These are phyloP conservation scores for Peribolospora baueri DNA, from an alignment of 768 basidiomycete genomes.

Conservation along the genomic window DNA sequence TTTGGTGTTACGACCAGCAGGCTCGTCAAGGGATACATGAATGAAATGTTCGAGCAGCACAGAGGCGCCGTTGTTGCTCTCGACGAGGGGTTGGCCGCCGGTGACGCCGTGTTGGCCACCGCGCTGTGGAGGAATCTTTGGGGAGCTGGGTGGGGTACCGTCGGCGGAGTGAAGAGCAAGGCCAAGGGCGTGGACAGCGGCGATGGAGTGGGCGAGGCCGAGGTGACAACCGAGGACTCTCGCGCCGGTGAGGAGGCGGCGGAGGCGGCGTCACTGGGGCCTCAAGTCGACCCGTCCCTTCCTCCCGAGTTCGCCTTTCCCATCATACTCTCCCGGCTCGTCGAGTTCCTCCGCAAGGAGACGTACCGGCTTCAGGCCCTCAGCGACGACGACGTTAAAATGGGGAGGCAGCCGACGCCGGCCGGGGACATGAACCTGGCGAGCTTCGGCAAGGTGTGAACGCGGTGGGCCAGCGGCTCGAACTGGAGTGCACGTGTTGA, in stretches of 20 bases:
- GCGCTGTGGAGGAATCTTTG: constrained; percentile 82
- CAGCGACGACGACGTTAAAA: constrained; percentile 23
- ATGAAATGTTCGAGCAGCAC: constrained; percentile 66
- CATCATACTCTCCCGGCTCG: constrained; percentile 44
- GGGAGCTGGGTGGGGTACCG: constrained; percentile 46
- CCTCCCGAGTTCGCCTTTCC: constrained; percentile 35
- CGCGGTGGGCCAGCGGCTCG: not conserved
- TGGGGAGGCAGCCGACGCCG: constrained; percentile 3
- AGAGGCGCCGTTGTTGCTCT: constrained; percentile 52
- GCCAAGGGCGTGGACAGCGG: constrained; percentile 14
- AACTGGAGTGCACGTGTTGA: not conserved
- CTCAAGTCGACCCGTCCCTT: constrained; percentile 30
- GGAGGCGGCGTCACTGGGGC: constrained; percentile 11
- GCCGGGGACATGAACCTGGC: constrained; percentile 5
- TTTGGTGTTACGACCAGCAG: constrained; percentile 35
- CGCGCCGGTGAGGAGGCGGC: constrained; percentile 4
- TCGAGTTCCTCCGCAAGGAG: constrained; percentile 48
- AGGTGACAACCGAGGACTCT: not conserved
- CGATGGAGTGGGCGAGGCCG: not conserved
- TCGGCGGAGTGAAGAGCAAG: constrained; percentile 21
- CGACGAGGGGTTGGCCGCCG: constrained; percentile 37
- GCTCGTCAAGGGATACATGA: constrained; percentile 66
- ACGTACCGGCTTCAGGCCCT: constrained; percentile 38
- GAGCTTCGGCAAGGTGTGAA: constrained; percentile 7
- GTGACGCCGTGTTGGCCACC: constrained; percentile 61